These are phyloP conservation scores for Quercus alba DNA, from an alignment of 306 rosid genomes.

Conservation along the genomic window DNA sequence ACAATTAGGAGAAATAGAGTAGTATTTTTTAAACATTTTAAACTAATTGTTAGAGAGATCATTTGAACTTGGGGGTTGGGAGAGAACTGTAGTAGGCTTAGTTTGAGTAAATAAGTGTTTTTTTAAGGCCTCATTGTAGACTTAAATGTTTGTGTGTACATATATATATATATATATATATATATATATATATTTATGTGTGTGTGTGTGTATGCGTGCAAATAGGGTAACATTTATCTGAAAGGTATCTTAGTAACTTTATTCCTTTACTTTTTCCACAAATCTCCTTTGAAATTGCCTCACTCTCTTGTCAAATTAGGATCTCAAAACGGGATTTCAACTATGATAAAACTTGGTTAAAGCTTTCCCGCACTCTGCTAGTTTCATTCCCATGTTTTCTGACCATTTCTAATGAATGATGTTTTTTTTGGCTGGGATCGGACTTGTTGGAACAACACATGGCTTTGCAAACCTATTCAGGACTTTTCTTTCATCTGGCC, in stretches of 20 bases:
- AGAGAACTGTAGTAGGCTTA: neutral
- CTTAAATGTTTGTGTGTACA: too few relatives aligned
- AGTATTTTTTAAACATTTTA: neutral
- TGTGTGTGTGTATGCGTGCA: neutral
- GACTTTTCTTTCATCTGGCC: too few relatives aligned
- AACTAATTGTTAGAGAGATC: neutral
- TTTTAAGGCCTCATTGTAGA: neutral
- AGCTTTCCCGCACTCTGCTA: neutral
- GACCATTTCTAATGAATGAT: neutral
- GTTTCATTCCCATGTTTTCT: neutral
- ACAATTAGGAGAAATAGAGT: neutral
- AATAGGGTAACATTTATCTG: neutral
- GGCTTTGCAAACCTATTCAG: too few relatives aligned
- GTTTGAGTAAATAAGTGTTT: neutral
- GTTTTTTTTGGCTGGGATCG: neutral
- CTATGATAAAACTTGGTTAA: neutral
- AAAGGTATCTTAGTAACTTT: neutral
- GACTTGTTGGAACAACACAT: neutral
- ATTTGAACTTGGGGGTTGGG: neutral
- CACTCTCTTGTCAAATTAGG: neutral
- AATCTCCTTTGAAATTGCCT: neutral
- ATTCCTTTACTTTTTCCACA: neutral
- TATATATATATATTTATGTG: too few relatives aligned
- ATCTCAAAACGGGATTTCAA: neutral
- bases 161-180: neutral